phyloP scores from a whole-genome alignment of 768 basidiomycete genomes.

The Panaeolus papilionaceus region DNA sequence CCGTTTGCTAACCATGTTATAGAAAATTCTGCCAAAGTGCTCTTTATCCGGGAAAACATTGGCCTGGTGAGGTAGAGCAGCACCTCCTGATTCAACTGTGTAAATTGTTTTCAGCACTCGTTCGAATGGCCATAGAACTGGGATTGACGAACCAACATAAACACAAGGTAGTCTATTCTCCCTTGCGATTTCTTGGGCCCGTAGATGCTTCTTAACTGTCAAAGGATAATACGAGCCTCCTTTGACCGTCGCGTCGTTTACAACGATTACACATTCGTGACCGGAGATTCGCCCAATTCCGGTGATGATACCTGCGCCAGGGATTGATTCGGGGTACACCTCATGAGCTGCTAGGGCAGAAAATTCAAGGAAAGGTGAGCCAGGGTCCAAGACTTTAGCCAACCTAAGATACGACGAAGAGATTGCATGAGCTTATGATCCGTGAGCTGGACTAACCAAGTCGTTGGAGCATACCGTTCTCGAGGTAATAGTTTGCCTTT shows the following conservation, averaged over 20 bases:
- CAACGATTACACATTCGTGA: slow-evolving; percentile 84
- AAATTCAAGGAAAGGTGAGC: slow-evolving; percentile 90
- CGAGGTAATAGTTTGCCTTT: slow-evolving; percentile 86
- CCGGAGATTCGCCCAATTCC: slow-evolving; percentile 84
- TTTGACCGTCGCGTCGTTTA: slow-evolving; percentile 95
- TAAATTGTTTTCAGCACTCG: not conserved
- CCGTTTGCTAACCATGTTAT: slow-evolving; percentile 78
- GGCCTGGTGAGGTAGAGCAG: slow-evolving; percentile 90
- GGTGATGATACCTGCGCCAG: slow-evolving; percentile 90
- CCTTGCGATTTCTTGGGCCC: slow-evolving; percentile 93
- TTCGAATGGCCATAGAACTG: not conserved
- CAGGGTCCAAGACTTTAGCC: slow-evolving; percentile 77
- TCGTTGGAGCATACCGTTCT: slow-evolving; percentile 61
- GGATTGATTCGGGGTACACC: slow-evolving; percentile 82
- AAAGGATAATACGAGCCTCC: slow-evolving; percentile 93
- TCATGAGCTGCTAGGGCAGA: slow-evolving; percentile 87
- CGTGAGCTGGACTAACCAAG: not conserved
- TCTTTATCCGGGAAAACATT: slow-evolving; percentile 96
- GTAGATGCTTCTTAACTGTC: slow-evolving; percentile 94
- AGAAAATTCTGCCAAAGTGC: slow-evolving; percentile 96
- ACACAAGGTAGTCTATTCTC: slow-evolving; percentile 91
- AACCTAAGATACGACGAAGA: slow-evolving; percentile 50
- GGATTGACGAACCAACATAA: slow-evolving; percentile 74
- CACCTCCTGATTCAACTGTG: slow-evolving; percentile 92
- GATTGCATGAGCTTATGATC: slow-evolving; percentile 6